Percentiles rank a stretch among this genome's conserved stretches.
Evolutionary conservation across 2,329 filamentous ascomycete genomes (phyloP).

Genomic region (Sporothrix luriei): DNA sequence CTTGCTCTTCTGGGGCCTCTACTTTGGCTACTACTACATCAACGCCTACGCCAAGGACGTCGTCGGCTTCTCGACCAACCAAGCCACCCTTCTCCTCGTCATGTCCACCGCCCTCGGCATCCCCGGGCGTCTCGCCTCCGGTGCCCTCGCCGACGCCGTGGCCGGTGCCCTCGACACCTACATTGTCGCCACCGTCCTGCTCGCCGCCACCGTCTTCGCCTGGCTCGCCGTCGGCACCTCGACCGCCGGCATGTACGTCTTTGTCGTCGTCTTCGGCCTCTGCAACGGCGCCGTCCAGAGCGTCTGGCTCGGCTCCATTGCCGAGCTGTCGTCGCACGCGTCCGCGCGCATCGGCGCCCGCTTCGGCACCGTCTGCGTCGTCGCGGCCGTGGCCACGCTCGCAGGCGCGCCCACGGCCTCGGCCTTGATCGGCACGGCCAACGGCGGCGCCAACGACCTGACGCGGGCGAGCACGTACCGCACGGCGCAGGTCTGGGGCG

Average conservation of each 20-base stretch:
- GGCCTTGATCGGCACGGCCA: slow-evolving; percentile 31
- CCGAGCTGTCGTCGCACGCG: slow-evolving; percentile 43
- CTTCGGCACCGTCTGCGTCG: slow-evolving; percentile 50
- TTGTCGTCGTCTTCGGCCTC: slow-evolving; percentile 51
- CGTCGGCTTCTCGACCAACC: slow-evolving; percentile 51
- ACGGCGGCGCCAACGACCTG: slow-evolving; percentile 26
- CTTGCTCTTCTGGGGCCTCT: slow-evolving; percentile 54
- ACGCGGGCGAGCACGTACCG: slow-evolving; percentile 31
- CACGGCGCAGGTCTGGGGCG: slow-evolving; percentile 36
- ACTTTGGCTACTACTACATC: slow-evolving; percentile 55
- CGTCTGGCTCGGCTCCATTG: slow-evolving; percentile 42
- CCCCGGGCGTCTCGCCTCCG: slow-evolving; percentile 56
- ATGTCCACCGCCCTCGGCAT: slow-evolving; percentile 61
- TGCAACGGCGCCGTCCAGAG: slow-evolving; percentile 48
- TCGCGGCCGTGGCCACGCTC: slow-evolving; percentile 48
- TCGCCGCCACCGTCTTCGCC: slow-evolving; percentile 43
- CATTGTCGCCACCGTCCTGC: slow-evolving; percentile 47
- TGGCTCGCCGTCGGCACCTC: slow-evolving; percentile 57
- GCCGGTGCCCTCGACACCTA: slow-evolving; percentile 60
- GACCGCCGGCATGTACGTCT: slow-evolving; percentile 48
- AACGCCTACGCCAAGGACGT: slow-evolving; percentile 44
- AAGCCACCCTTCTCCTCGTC: slow-evolving; percentile 58
- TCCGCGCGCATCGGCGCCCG: slow-evolving; percentile 46
- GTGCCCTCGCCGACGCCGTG: slow-evolving; percentile 55
- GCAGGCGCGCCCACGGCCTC: slow-evolving; percentile 46